Evolutionary conservation across 192 early-diverging fungal genomes (phyloP).

Genomic region (Jimgerdemannia lactiflua): DNA sequence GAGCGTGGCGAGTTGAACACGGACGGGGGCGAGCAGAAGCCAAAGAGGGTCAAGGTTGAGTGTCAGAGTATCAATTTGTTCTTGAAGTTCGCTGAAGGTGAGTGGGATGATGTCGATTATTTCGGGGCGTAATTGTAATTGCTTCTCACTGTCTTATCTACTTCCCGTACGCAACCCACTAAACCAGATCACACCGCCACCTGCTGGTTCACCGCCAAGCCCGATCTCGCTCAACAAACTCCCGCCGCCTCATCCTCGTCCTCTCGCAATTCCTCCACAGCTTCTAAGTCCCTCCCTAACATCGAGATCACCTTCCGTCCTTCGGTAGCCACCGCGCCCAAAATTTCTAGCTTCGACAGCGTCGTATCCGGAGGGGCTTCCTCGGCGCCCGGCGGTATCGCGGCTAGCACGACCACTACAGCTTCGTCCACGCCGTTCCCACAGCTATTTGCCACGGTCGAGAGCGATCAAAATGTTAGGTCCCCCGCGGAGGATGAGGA

Average conservation of each 20-base stretch:
- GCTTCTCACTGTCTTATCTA: constrained; percentile 1
- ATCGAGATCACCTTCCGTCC: constrained; percentile 38
- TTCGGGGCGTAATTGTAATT: background rate
- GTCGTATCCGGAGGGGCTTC: constrained; percentile 18
- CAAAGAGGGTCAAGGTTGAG: constrained; percentile 22
- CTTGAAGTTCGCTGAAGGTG: constrained; percentile 22
- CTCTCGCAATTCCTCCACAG: constrained; percentile 8
- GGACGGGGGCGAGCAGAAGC: background rate
- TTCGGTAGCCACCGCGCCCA: background rate
- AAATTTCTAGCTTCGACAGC: constrained; percentile 20
- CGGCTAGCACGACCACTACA: constrained; percentile 1
- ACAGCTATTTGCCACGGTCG: constrained; percentile 32
- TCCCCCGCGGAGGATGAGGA: constrained; percentile 52
- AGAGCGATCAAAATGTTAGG: constrained; percentile 46
- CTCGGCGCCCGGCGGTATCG: background rate
- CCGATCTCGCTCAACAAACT: background rate
- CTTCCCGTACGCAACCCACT: background rate
- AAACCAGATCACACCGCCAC: constrained; percentile 11
- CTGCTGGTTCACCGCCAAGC: constrained; percentile 36
- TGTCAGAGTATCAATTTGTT: constrained; percentile 21
- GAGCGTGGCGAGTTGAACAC: background rate
- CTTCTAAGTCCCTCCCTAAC: constrained; percentile 22
- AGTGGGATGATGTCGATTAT: background rate
- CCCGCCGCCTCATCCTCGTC: background rate
- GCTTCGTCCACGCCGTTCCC: constrained; percentile 37